These are phyloP conservation scores for Apostasia ramifera DNA, from an alignment of 106 monocot species.

Conservation along the genomic window DNA sequence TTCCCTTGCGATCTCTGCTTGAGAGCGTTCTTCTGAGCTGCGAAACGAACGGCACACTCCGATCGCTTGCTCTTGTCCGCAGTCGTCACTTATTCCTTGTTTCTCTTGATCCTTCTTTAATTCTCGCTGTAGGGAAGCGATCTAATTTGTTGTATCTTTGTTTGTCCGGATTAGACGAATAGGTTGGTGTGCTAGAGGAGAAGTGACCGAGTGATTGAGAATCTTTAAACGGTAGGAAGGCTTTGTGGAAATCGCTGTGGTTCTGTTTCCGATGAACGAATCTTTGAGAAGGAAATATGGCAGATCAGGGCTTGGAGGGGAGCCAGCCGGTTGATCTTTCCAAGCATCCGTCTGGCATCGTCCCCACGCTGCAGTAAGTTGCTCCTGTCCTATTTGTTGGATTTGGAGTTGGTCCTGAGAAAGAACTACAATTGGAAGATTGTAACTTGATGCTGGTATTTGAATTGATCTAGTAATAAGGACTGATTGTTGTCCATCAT, in stretches of 20 bases:
- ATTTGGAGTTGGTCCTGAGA: slow-evolving; percentile 4
- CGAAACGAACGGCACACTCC: too few species aligned
- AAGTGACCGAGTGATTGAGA: neutral
- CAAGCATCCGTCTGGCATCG: slow-evolving; percentile 26
- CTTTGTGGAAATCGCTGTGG: neutral
- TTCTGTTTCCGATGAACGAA: neutral
- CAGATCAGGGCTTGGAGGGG: slow-evolving; percentile 19
- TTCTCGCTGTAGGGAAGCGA: too few species aligned
- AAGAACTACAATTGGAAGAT: neutral
- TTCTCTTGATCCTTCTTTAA: too few species aligned
- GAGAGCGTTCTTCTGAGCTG: neutral
- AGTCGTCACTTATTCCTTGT: too few species aligned
- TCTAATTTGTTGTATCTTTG: too few species aligned
- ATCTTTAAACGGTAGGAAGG: neutral
- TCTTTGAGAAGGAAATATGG: slow-evolving; percentile 2
- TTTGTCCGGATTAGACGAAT: too few species aligned
- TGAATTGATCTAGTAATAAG: too few species aligned
- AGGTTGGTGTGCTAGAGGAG: too few species aligned
- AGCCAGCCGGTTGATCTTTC: slow-evolving; percentile 27
- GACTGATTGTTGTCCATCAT: too few species aligned
- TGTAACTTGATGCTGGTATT: neutral
- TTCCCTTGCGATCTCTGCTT: neutral
- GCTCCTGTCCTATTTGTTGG: neutral
- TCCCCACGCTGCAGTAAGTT: slow-evolving; percentile 26
- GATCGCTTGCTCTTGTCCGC: too few species aligned